Evolutionary conservation across 805 yeast species (phyloP).

Genomic region (Komagataella ulmi): DNA sequence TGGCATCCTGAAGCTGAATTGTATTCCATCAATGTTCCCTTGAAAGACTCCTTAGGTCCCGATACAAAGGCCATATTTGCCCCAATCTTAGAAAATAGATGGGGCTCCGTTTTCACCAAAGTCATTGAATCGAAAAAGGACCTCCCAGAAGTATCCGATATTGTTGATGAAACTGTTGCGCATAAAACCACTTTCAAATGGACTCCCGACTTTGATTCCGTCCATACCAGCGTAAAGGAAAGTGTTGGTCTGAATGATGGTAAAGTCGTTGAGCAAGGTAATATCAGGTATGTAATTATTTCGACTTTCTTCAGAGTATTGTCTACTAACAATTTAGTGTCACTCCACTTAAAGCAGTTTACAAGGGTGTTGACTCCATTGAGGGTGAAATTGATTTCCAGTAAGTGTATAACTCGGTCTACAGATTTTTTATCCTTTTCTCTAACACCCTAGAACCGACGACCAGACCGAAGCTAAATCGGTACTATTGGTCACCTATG

Average conservation of each 20-base stretch:
- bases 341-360: conserved; percentile 63
- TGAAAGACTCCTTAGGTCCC: conserved; percentile 36
- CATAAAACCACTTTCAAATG: conserved; percentile 47
- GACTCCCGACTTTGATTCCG: conserved; percentile 71
- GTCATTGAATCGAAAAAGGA: conserved; percentile 7
- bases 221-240: conserved; percentile 36
- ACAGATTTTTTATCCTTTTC: not conserved
- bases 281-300: conserved; percentile 29
- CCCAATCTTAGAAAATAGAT: conserved; percentile 69
- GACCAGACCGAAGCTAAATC: not conserved
- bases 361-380: conserved; percentile 35
- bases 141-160: conserved; percentile 16
- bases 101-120: conserved; percentile 53
- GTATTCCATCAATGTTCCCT: conserved; percentile 77
- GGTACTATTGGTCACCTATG: conserved; percentile 21
- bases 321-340: conserved; percentile 23
- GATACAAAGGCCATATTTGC: conserved; percentile 51
- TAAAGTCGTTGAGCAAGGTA: conserved; percentile 50
- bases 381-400: conserved; percentile 37
- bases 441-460: not conserved
- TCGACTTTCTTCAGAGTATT: conserved; percentile 20
- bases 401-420: not conserved
- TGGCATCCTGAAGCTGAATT: conserved; percentile 56
- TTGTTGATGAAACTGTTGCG: conserved; percentile 30
- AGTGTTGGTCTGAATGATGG: conserved; percentile 49